phyloP scores from a whole-genome alignment of 768 basidiomycete species.

The Steccherinum ochraceum region DNA sequence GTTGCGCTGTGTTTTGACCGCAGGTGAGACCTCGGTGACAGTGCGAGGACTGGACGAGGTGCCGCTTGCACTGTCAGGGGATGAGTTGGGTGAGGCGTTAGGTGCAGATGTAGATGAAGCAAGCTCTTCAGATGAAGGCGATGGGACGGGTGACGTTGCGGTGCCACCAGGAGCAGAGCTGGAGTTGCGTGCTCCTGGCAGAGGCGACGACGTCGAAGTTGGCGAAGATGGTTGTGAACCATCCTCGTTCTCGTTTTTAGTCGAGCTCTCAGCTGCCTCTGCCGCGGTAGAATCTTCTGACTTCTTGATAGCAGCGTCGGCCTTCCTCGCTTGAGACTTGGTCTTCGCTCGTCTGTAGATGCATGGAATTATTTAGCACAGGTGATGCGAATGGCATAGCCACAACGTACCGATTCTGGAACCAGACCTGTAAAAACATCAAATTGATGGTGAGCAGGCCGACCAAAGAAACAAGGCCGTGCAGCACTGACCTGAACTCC shows the following conservation, averaged over 20 bases:
- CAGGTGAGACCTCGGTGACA: neutral
- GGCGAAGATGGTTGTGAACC: neutral
- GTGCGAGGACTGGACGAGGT: neutral
- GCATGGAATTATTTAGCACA: conserved; percentile 6
- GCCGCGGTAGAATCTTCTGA: neutral
- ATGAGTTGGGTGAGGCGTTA: neutral
- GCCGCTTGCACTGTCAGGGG: neutral
- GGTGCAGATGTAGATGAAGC: neutral
- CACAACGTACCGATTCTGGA: conserved; percentile 67
- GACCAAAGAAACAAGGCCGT: conserved; percentile 1
- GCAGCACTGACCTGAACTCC: conserved; percentile 87
- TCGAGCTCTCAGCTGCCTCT: neutral
- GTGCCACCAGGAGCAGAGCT: neutral
- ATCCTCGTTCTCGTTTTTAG: neutral
- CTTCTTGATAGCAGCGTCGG: conserved; percentile 9
- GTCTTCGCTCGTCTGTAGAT: conserved; percentile 74
- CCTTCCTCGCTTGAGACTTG: conserved; percentile 57
- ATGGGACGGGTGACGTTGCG: neutral
- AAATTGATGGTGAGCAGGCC: conserved; percentile 13
- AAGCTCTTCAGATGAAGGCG: neutral
- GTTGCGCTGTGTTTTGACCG: neutral
- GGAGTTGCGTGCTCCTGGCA: neutral
- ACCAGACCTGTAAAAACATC: conserved; percentile 62
- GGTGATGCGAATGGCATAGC: conserved; percentile 11
- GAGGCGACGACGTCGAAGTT: neutral